Base-by-base conservation (phyloP, 257 asterid species). In the Euphrasia confusa region DNA sequence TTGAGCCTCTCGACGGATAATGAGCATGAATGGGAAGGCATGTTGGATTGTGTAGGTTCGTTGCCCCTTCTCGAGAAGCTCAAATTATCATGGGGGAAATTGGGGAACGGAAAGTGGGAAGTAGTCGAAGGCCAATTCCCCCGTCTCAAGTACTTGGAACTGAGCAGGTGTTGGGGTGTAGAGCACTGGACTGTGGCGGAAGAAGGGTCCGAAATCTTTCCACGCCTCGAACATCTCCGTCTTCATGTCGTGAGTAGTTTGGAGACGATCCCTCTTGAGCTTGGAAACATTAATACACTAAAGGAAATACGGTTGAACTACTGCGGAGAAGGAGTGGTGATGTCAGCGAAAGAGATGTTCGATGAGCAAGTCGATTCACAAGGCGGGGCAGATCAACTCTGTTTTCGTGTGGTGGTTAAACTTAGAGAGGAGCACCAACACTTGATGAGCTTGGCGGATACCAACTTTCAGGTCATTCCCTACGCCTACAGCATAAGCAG, bases 11-110 rank as follows among this genome's bases (percentile, higher is more conserved):
- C 1, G 1, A 2, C 3, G 10, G 47, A 10, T 21, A 40, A 5
- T 40, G 12, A 40, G 12, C 8, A 2, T 40, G 47, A 40, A 40
- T 40, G 47, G 47, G 47, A 11, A 4, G 5, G 15, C 5, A 7
- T 11, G 49, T 44, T 44, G 2, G 49, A 1, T 2, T 0, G 2
- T 10, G 12, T 44, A 3, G 15, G 15, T 7, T 7, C 40, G 10
- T 35, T 35, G 10, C 10, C 10, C 40, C 40, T 35, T 35, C 62
- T 57, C 15, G 39, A 58, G 47, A 32, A 32, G 63, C 63, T 58
- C 27, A 58, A 1, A 58, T n/a, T 58, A 26, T 4, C 0, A 2
- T 27, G 5, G 2, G 63, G 63, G 21, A 7, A 13, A 2, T 35
- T 35, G 10, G 1, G 40, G 2, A 35, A 7, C 10, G 40, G 40